A percentile compares a stretch with the other conserved stretches of the same genome.
phyloP scores from a whole-genome alignment of 2,329 filamentous ascomycete species.

The Phaeosphaeria sp. region DNA sequence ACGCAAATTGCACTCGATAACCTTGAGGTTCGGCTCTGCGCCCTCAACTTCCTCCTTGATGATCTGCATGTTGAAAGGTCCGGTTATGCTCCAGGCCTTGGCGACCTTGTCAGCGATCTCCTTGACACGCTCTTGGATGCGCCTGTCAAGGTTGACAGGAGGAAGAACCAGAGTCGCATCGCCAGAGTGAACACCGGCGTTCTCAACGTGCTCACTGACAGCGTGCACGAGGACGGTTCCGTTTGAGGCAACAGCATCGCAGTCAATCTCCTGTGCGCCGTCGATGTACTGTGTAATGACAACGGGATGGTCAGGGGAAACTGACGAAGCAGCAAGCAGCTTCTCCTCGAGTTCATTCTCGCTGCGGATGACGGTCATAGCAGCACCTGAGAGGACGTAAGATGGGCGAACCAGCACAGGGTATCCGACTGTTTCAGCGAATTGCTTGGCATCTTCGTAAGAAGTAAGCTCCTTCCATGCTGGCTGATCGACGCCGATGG shows the following conservation, averaged over 20 bases:
- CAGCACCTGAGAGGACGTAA: constrained; percentile 95
- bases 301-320: constrained; percentile 95
- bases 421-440: constrained; percentile 85
- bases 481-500: constrained; percentile 94
- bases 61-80: constrained; percentile 99
- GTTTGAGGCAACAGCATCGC: constrained; percentile 86
- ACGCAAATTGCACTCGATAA: constrained; percentile 97
- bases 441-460: constrained; percentile 83
- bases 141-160: constrained; percentile 77
- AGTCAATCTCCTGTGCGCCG: constrained; percentile 93
- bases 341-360: constrained; percentile 92
- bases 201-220: constrained; percentile 93
- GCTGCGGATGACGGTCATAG: constrained; percentile 95
- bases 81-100: constrained; percentile 95
- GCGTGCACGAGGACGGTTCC: constrained; percentile 91
- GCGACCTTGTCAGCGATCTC: constrained; percentile 96
- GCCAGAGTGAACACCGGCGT: constrained; percentile 96
- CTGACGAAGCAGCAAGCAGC: constrained; percentile 85
- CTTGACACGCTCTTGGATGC: constrained; percentile 85
- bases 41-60: constrained; percentile 88
- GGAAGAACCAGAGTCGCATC: constrained; percentile 95
- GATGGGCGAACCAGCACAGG: constrained; percentile 93
- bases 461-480: constrained; percentile 98
- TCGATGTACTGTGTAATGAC: constrained; percentile 99
- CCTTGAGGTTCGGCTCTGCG: constrained; percentile 80